Conservation (phyloP, 768 basidiomycete genomes). For the Hortiboletus flavorubellus region DNA sequence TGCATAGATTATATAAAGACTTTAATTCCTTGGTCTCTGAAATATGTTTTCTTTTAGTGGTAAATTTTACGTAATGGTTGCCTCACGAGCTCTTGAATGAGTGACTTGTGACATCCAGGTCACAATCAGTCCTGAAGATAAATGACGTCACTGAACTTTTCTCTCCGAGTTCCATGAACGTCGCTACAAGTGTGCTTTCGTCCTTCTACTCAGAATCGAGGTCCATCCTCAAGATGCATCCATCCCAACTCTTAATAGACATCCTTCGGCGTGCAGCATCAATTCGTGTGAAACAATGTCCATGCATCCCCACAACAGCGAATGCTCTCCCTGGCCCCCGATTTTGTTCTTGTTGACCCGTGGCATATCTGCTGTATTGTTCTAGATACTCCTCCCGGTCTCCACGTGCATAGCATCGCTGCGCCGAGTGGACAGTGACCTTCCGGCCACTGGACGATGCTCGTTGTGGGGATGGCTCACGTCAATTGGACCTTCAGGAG, state of each 20-base stretch:
- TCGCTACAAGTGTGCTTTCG: background rate
- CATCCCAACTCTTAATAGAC: background rate
- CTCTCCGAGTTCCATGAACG: too few relatives aligned
- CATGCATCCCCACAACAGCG: background rate
- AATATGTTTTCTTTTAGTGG: background rate
- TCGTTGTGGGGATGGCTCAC: background rate
- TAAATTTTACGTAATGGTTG: background rate
- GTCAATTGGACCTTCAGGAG: background rate
- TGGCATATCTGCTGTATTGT: background rate
- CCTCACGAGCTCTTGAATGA: background rate
- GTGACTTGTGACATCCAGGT: background rate
- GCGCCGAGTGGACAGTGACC: background rate
- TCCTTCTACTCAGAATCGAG: background rate
- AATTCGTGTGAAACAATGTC: background rate
- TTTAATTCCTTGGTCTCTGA: background rate
- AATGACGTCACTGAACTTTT: background rate
- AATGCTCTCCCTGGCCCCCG: background rate
- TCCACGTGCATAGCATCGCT: slow-evolving; percentile 5
- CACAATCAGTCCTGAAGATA: too few relatives aligned
- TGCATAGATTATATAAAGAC: background rate
- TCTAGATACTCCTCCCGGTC: background rate
- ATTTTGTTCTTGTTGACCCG: background rate
- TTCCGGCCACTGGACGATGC: background rate
- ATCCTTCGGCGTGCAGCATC: background rate
- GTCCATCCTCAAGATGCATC: background rate